Base-by-base conservation (phyloP, 2,329 filamentous ascomycete species). In the Kalaharituber pfeilii region DNA sequence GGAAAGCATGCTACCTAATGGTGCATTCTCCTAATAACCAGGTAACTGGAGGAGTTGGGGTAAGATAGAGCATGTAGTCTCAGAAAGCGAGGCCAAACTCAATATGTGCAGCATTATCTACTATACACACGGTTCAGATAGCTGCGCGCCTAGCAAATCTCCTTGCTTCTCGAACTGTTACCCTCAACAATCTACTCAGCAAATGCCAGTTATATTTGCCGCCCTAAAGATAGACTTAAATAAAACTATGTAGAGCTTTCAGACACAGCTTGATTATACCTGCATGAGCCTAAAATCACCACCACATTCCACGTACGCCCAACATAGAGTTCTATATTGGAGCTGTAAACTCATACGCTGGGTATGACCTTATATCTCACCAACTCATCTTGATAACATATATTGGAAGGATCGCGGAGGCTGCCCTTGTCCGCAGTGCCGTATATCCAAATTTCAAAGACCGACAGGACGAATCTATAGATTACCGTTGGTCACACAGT, bases 91-190 rank as follows among this genome's bases (percentile, higher is more conserved):
- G 65, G 78, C 80, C 45, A 94, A 93, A 68, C 75, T 98, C 13
- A 86, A 94, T 64, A 81, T 86, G 5, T 96, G 89, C 68, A 91
- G 98, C 68, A 75, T 98, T 24, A 77, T 98, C 47, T 94, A 89
- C 69, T 96, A 94, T 69, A 82, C 86, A 0, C 98, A 96, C 69
- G 91, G 98, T 70, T 96, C 91, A 0, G 88, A 96, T 67, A 94
- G 86, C 3, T 98, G 96, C 68, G 80, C 84, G 1, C 88, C 96
- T 65, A 86, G 20, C 39, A 49, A 24, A 30, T 53, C 24, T 27
- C 15, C n/a, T 25, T 39, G 5, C 7, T 26, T 15, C 7, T 26
- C 59, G 44, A 76, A 78, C 53, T 84, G 81, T 63, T 84, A 89
- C 62, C 80, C 86, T 0, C 82, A 91, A 53, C 76, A n/a, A n/a